phyloP scores from a whole-genome alignment of 208 protist species.

The Porcisia hertigi region DNA sequence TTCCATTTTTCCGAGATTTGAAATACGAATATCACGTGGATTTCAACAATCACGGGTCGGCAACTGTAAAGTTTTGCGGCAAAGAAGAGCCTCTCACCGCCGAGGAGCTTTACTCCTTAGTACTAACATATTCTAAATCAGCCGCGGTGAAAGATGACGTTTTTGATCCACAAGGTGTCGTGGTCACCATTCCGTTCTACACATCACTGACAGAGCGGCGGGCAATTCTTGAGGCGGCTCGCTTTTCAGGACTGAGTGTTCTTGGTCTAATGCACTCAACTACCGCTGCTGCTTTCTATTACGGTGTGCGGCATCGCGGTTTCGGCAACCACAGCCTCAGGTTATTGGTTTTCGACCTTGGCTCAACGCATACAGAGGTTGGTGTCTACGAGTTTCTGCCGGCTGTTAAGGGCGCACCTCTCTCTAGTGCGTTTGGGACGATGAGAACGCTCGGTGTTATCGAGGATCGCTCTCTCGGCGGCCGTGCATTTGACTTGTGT shows the following conservation, averaged over 20 bases:
- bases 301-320: slow-evolving; percentile 78
- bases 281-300: slow-evolving; percentile 90
- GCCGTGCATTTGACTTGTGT: slow-evolving; percentile 89
- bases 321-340: slow-evolving; percentile 72
- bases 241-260: slow-evolving; percentile 78
- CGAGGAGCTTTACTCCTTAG: slow-evolving; percentile 89
- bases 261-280: slow-evolving; percentile 92
- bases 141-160: slow-evolving; percentile 62
- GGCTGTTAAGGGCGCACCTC: slow-evolving; percentile 25
- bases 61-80: slow-evolving; percentile 54
- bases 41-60: slow-evolving; percentile 47
- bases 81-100: slow-evolving; percentile 61
- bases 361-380: slow-evolving; percentile 84
- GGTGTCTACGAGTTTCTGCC: slow-evolving; percentile 87
- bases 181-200: slow-evolving; percentile 92
- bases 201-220: slow-evolving; percentile 77
- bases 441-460: slow-evolving; percentile 72
- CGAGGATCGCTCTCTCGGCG: slow-evolving; percentile 82
- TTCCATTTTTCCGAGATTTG: slow-evolving; percentile 26
- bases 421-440: slow-evolving; percentile 65
- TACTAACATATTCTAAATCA: slow-evolving; percentile 69
- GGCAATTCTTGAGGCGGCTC: slow-evolving; percentile 89
- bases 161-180: slow-evolving; percentile 56
- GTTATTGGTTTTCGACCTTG: slow-evolving; percentile 89
- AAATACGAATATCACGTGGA: slow-evolving; percentile 52